These are phyloP conservation scores for Prunus armeniaca DNA, from an alignment of 306 rosid genomes.

Conservation along the genomic window DNA sequence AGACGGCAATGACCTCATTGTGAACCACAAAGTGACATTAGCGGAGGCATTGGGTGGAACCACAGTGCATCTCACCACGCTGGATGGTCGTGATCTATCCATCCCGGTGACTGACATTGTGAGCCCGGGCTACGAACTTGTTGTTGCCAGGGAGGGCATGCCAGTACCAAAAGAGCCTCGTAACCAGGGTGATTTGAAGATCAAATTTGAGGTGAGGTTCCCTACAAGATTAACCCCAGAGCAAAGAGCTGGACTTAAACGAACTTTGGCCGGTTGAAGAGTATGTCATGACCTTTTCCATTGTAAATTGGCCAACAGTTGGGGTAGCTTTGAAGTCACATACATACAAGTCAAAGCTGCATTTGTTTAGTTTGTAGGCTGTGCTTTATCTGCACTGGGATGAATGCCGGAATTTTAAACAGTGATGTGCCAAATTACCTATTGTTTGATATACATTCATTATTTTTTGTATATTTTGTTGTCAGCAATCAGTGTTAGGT, in stretches of 20 bases:
- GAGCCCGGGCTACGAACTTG: conserved; percentile 76
- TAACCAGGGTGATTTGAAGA: conserved; percentile 70
- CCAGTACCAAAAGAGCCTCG: conserved; percentile 76
- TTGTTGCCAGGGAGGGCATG: conserved; percentile 80
- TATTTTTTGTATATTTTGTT: neutral
- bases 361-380: too few species aligned
- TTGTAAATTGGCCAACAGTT: neutral
- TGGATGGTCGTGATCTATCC: conserved; percentile 49
- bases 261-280: conserved; percentile 52
- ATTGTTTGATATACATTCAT: too few species aligned
- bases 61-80: conserved; percentile 47
- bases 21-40: conserved; percentile 60
- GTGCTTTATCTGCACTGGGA: too few species aligned
- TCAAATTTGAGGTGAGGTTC: conserved; percentile 76
- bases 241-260: conserved; percentile 68
- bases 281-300: neutral
- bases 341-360: neutral
- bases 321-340: conserved; percentile 11
- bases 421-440: too few species aligned
- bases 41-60: conserved; percentile 93
- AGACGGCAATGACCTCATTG: conserved; percentile 75
- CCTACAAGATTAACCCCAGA: conserved; percentile 66
- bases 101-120: conserved; percentile 66
- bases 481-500: neutral
- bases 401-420: too few species aligned